Evolutionary conservation across 495 filamentous ascomycete genomes (phyloP).

Genomic region (Penicillium cataractarum): DNA sequence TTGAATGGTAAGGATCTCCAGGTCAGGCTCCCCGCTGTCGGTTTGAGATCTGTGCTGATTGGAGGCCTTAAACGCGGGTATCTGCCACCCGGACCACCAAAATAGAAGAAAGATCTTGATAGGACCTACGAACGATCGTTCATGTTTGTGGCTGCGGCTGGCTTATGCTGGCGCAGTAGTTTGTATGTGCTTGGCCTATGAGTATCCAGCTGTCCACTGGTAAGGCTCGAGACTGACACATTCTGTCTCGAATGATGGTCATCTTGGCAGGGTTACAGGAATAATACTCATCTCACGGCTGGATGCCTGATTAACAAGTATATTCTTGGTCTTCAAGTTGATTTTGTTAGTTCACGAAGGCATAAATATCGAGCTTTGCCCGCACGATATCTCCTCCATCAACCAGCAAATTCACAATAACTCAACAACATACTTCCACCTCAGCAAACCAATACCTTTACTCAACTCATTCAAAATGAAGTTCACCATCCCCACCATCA

Average conservation of each 20-base stretch:
- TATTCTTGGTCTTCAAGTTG: background rate
- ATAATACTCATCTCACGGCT: background rate
- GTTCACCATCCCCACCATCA: constrained; percentile 15
- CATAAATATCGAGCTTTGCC: background rate
- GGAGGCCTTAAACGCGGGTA: background rate
- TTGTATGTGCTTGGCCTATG: background rate
- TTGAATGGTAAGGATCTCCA: background rate
- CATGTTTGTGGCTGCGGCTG: background rate
- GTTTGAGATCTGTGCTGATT: background rate
- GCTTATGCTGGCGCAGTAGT: background rate
- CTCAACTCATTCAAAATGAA: constrained; percentile 23
- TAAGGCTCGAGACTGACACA: background rate
- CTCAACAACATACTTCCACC: background rate
- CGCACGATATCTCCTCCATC: background rate
- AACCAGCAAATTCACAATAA: background rate
- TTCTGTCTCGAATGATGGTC: background rate
- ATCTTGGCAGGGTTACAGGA: background rate
- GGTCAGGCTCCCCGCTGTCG: background rate
- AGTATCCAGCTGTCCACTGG: background rate
- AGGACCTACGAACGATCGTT: background rate
- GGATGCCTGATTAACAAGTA: background rate
- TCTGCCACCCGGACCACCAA: background rate
- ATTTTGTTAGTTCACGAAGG: background rate
- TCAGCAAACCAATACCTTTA: background rate
- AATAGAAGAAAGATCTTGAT: background rate